Base-by-base conservation (phyloP, 2,329 filamentous ascomycete species). In the Rosellinia necatrix region DNA sequence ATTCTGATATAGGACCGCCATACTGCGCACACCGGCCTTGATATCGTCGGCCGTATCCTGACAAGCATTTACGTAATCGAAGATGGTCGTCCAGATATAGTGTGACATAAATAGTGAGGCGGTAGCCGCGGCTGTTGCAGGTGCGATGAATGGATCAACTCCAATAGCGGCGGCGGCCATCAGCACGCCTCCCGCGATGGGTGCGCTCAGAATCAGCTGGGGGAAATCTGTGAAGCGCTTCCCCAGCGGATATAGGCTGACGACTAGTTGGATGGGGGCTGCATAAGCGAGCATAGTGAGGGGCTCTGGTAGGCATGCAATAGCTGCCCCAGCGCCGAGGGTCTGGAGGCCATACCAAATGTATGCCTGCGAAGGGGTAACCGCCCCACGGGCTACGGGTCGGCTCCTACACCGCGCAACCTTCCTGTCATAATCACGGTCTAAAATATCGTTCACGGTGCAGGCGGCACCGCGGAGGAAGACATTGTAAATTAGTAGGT, bases 371-470 rank as follows among this genome's bases (percentile, higher is more conserved):
- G 21, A 10, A 8, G 60, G 56, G 1, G 64, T 74, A n/a, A 82
- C 70, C 19, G 79, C 79, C 17, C 76, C 75, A 52, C 80, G 70
- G 13, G 79, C 78, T 60, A 81, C 76, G 1, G 80, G 80, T n/a
- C 81, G 72, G 56, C 76, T 74, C 40, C 74, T 74, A 40, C 78
- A 82, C 32, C 81, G 75, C 60, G 74, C 74, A n/a, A 81, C 79
- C 59, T 78, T 71, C 5, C 78, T 76, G 60, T 84, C 82, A 47
- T 82, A 70, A 35, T 81, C 78, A 37, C 77, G 75, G 59, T 84
- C 81, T 68, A 81, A 75, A 37, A 78, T 73, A 62, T 84, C 81
- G 64, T 84, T 84, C 65, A 81, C 81, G 0, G 79, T 75, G 63
- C 81, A 84, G 10, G 78, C 74, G 15, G 76, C 75, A 29, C 78